phyloP scores from a whole-genome alignment of 306 rosid species.

The Castanea crenata region DNA sequence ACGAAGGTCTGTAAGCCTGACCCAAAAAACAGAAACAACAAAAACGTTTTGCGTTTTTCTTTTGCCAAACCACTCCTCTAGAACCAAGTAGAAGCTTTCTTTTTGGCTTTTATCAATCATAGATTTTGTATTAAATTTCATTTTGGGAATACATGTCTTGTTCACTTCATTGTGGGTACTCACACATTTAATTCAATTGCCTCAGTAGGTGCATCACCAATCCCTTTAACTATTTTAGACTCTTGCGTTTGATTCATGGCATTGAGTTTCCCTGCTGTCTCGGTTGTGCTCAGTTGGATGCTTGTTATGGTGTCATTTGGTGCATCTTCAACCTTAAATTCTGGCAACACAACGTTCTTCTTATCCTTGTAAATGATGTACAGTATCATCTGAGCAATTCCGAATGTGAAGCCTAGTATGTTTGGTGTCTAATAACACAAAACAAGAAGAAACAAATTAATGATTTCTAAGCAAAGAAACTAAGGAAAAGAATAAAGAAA shows the following conservation, averaged over 20 bases:
- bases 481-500: not conserved
- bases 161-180: not conserved
- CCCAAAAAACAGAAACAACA: not conserved
- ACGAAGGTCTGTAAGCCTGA: too few relatives aligned
- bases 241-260: not conserved
- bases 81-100: not conserved
- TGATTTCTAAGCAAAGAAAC: not conserved
- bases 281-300: not conserved
- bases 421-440: slow-evolving; percentile 37
- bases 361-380: slow-evolving; percentile 30
- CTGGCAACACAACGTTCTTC: slow-evolving; percentile 13
- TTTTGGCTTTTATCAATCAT: too few relatives aligned
- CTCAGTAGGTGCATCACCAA: not conserved
- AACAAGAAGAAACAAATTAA: not conserved
- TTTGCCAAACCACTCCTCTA: not conserved
- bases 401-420: slow-evolving; percentile 35
- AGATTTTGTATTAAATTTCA: too few relatives aligned
- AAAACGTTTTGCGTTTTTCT: not conserved
- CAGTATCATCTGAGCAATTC: slow-evolving; percentile 39
- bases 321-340: slow-evolving; percentile 10
- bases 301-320: not conserved
- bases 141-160: too few relatives aligned
- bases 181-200: not conserved
- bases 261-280: not conserved
- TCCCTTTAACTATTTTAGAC: not conserved